A percentile compares a stretch with the other conserved stretches of the same genome.
Evolutionary conservation across 2,329 filamentous ascomycete genomes (phyloP).

Genomic region (Aspergillus sp.): DNA sequence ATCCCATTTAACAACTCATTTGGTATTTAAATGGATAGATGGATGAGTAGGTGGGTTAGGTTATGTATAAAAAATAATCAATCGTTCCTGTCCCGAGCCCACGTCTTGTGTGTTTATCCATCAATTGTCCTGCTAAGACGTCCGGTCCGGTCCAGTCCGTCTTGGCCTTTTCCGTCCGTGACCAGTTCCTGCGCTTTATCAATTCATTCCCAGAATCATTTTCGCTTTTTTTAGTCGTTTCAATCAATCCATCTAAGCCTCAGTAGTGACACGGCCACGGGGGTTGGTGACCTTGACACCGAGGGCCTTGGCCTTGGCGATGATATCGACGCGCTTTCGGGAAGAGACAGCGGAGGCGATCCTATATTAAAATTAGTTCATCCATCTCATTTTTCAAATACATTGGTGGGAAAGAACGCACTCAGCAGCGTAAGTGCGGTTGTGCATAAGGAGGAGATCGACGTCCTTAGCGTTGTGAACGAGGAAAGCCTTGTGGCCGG

Average conservation of each 20-base stretch:
- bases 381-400: background rate
- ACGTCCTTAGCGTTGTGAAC: conserved; percentile 96
- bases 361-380: conserved; percentile 50
- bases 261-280: conserved; percentile 98
- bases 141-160: background rate
- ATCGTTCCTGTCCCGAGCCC: background rate
- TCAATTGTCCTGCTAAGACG: conserved; percentile 20
- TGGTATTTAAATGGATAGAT: conserved; percentile 3
- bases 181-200: conserved; percentile 5
- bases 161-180: background rate
- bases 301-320: conserved; percentile 94
- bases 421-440: conserved; percentile 98
- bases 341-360: conserved; percentile 98
- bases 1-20: conserved; percentile 1
- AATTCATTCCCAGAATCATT: conserved; percentile 13
- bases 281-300: conserved; percentile 99
- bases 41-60: conserved; percentile 1
- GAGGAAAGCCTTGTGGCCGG: conserved; percentile 99
- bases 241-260: conserved; percentile 58
- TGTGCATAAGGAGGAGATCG: conserved; percentile 99
- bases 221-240: conserved; percentile 14
- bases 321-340: conserved; percentile 97
- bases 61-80: conserved; percentile 6
- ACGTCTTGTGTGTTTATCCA: background rate
- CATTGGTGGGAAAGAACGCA: conserved; percentile 54